Base-by-base conservation (phyloP, 208 protist species). In the Histomonas meleagridis region DNA sequence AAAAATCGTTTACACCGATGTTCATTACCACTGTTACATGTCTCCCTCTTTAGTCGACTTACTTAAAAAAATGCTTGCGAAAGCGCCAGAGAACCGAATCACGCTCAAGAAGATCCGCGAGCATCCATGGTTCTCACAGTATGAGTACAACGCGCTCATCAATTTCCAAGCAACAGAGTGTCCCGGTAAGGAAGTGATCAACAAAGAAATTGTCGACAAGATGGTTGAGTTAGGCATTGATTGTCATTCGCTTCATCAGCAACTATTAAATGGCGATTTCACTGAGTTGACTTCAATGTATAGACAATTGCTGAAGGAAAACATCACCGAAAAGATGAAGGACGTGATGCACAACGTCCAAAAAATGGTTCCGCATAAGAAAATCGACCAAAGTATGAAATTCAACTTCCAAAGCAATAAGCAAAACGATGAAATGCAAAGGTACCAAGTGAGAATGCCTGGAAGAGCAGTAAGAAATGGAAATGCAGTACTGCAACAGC, bases 61-160 rank as follows among this genome's bases (percentile, higher is more conserved):
- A 1, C 76, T 86, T 55, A 9, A 5, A 16, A 86, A 86, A 28
- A n/a, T 86, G 26, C 28, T 86, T n/a, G 46, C 46, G 0, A 86
- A 86, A 28, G 32, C 51, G 5, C 43, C 28, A 5, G 46, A 51
- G 14, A 55, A 32, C 9, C 0, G 76, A 51, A 86, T 86, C 38
- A 86, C 76, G 0, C 14, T 86, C 3, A 32, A n/a, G 1, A 46
- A 86, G 26, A 86, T 86, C 12, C 26, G 32, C n/a, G 23, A 55
- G 16, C 76, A 86, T 55, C 76, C 23, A 43, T 86, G 76, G 76
- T n/a, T 51, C 65, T n/a, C n/a, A n/a, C n/a, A n/a, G n/a, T n/a
- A n/a, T n/a, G n/a, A n/a, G n/a, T n/a, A n/a, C n/a, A n/a, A n/a
- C n/a, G n/a, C n/a, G n/a, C n/a, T n/a, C n/a, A n/a, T n/a, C n/a